Evolutionary conservation across 202 grass and related monocot species (phyloP).

Genomic region (Brachypodium distachyon): DNA sequence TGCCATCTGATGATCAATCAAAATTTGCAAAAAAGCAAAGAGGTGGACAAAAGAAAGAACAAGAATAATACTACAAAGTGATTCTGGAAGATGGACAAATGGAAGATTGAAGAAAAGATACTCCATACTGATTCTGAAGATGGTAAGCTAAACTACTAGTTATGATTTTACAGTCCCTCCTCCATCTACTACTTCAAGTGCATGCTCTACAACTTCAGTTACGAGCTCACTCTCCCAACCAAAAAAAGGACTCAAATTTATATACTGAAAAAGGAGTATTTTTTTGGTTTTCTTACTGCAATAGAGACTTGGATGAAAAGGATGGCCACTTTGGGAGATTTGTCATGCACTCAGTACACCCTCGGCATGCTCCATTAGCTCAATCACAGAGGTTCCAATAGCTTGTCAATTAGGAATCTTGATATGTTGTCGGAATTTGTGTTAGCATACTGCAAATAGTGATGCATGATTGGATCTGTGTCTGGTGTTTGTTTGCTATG

Average conservation of each 20-base stretch:
- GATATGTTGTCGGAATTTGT: slow-evolving; percentile 16
- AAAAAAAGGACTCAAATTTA: not conserved
- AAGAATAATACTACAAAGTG: not conserved
- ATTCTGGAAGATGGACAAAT: slow-evolving; percentile 5
- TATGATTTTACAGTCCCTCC: not conserved
- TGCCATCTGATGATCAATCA: not conserved
- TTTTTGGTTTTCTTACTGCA: not conserved
- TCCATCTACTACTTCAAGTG: slow-evolving; percentile 15
- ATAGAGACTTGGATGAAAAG: slow-evolving; percentile 28
- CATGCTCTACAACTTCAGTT: too few relatives aligned
- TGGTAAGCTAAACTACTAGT: not conserved
- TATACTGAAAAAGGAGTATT: too few relatives aligned
- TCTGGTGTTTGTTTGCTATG: slow-evolving; percentile 3
- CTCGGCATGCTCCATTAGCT: not conserved
- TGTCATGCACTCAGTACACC: slow-evolving; percentile 16
- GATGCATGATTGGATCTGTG: slow-evolving; percentile 3
- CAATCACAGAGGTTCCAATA: slow-evolving; percentile 13
- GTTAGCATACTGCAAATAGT: slow-evolving; percentile 10
- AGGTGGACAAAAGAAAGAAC: not conserved
- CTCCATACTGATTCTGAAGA: not conserved
- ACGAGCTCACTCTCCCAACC: not conserved
- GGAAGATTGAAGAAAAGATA: not conserved
- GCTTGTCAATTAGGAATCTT: slow-evolving; percentile 22
- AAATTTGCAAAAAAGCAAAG: not conserved
- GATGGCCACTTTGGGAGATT: slow-evolving; percentile 2